A percentile compares a stretch with the other conserved stretches of the same genome.
Conservation (phyloP, 164 flowering plant genomes). For the Sextonia rubra region DNA sequence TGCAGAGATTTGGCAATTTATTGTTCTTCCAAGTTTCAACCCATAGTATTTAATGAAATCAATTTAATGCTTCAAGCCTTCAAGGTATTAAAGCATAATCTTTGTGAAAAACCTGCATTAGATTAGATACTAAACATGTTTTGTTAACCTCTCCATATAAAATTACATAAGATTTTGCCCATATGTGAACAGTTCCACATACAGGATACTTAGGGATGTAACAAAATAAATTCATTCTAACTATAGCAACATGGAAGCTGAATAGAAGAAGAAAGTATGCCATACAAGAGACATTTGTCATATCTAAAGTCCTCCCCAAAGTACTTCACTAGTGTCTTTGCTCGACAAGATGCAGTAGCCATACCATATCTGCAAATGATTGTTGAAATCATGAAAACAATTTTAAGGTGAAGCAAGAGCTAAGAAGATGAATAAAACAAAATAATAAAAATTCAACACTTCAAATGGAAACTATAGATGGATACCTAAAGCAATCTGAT, state of each 20-base stretch:
- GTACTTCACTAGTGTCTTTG: constrained; percentile 75
- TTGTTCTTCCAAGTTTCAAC: not conserved
- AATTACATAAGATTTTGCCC: not conserved
- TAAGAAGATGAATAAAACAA: not conserved
- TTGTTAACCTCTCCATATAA: not conserved
- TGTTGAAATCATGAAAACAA: constrained; percentile 6
- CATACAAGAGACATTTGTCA: constrained; percentile 65
- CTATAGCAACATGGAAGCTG: not conserved
- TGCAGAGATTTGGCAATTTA: not conserved
- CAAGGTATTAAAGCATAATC: not conserved
- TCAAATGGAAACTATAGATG: not conserved
- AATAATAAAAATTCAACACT: not conserved
- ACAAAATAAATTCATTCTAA: not conserved
- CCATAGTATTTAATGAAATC: not conserved
- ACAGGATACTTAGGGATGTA: not conserved
- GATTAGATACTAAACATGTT: not conserved
- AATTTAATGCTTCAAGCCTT: no score
- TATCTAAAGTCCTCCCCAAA: constrained; percentile 66
- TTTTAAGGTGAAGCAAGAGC: not conserved
- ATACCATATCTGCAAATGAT: constrained; percentile 68
- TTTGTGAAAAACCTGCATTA: not conserved
- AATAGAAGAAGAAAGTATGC: constrained; percentile 14
- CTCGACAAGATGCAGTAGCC: constrained; percentile 72
- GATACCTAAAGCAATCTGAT: constrained; percentile 78
- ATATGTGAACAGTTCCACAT: not conserved